A percentile compares a stretch with the other conserved stretches of the same genome.
These are phyloP conservation scores for Podospora appendiculata DNA, from an alignment of 495 filamentous ascomycete species.

Conservation along the genomic window DNA sequence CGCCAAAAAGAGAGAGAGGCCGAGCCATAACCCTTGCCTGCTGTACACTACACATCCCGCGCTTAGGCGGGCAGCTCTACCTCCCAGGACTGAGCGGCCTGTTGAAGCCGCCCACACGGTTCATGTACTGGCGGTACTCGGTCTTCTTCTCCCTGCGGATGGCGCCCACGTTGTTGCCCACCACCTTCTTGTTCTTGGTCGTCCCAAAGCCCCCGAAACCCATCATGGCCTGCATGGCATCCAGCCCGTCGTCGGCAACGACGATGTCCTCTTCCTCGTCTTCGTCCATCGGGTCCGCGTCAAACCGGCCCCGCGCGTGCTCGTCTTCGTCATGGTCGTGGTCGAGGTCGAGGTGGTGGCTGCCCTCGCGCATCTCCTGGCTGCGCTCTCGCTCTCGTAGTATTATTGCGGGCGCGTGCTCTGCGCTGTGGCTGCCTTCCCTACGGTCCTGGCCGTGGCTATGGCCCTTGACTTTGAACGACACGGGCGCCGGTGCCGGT, in stretches of 20 bases:
- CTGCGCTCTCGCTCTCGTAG: constrained; percentile 2
- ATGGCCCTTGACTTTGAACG: constrained; percentile 27
- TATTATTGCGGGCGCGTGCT: neutral
- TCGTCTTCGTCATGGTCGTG: constrained; percentile 10
- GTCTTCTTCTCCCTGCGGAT: constrained; percentile 92
- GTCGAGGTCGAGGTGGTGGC: neutral
- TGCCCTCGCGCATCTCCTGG: constrained; percentile 3
- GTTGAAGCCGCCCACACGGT: constrained; percentile 94
- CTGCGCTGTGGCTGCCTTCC: constrained; percentile 29
- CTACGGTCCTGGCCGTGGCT: constrained; percentile 24
- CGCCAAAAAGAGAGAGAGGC: too few relatives aligned
- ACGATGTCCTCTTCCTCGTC: constrained; percentile 40
- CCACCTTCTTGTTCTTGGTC: constrained; percentile 85
- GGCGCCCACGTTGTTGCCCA: constrained; percentile 78
- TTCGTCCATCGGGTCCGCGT: constrained; percentile 36
- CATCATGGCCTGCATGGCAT: constrained; percentile 75
- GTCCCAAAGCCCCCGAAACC: constrained; percentile 79
- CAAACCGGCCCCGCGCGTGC: constrained; percentile 16
- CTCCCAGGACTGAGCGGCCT: constrained; percentile 58
- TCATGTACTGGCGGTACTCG: constrained; percentile 98
- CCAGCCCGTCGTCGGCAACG: constrained; percentile 58
- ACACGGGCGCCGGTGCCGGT: constrained; percentile 15
- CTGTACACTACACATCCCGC: too few relatives aligned
- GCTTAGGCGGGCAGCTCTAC: too few relatives aligned
- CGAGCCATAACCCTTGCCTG: too few relatives aligned